Evolutionary conservation across 2,329 filamentous ascomycete genomes (phyloP).

Genomic region (Trichoderma harzianum): DNA sequence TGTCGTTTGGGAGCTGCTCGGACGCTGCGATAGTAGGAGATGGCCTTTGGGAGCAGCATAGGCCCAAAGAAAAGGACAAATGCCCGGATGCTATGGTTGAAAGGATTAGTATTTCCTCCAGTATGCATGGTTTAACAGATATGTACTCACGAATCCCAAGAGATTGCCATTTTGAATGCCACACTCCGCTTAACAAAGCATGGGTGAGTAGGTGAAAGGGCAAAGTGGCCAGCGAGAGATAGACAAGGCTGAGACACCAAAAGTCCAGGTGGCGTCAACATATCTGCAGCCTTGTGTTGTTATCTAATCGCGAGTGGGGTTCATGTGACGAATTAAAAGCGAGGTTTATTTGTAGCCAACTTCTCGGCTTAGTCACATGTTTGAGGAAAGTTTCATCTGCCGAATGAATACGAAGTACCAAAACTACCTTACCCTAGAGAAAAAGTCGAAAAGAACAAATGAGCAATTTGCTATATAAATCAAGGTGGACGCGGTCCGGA

Average conservation of each 20-base stretch:
- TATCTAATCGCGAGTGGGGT: background rate
- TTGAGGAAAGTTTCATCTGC: background rate
- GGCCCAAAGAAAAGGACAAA: slow-evolving; percentile 65
- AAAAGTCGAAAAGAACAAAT: background rate
- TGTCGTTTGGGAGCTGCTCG: slow-evolving; percentile 42
- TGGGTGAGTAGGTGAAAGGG: background rate
- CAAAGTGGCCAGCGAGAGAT: slow-evolving; percentile 6
- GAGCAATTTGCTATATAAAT: background rate
- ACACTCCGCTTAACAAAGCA: background rate
- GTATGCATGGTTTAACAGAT: background rate
- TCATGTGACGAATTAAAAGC: background rate
- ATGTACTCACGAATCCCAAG: slow-evolving; percentile 24
- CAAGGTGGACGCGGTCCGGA: background rate
- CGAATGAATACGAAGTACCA: background rate
- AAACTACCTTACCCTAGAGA: background rate
- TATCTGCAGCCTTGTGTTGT: background rate
- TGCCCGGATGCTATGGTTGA: slow-evolving; percentile 46
- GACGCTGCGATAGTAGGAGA: slow-evolving; percentile 61
- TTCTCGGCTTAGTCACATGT: background rate
- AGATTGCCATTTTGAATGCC: slow-evolving; percentile 18
- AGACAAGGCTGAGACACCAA: background rate
- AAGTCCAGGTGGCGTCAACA: slow-evolving; percentile 6
- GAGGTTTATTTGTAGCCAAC: background rate
- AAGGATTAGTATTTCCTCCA: background rate
- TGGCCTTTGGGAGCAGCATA: slow-evolving; percentile 63